Evolutionary conservation across 1,139 yeast genomes (phyloP), one percentile per base, ranked within the genome.

Genomic region (Maudiozyma humilis): DNA sequence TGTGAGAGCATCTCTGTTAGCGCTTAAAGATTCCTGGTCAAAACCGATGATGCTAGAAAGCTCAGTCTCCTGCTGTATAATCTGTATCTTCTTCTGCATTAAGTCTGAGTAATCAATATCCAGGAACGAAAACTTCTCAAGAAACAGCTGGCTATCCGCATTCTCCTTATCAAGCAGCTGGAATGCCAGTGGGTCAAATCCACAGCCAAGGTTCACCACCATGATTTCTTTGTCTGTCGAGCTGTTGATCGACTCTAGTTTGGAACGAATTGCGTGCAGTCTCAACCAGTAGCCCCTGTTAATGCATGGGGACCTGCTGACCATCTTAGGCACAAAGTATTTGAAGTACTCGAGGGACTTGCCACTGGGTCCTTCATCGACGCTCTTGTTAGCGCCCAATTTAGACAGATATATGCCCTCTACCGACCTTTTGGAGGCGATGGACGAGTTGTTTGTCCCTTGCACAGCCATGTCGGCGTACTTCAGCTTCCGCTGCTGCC

Each of bases 211-310:
- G 59, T 84, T 85, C 31, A 85, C 71, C 3, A 85, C 69, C 30
- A 75, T 65, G 2, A 56, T 50, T 32, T 55, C 51, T 13, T 52
- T 43, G 10, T 57, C 48, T 8, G 59, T 53, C 0, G 51, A 15
- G 0, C 54, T 55, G 32, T 54, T 44, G 3, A 75, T 64, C 16
- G 81, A 76, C 35, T 70, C 65, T 34, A 70, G 58, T 14, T 82
- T 70, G 43, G 78, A 67, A 50, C 78, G 71, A 45, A 85, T 79
- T 6, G 87, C 78, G 55, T 80, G 80, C 79, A 85, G 79, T 47
- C 95, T 68, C 19, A 83, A 70, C 89, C 93, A 85, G 60, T 85
- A 85, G 0, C 94, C 95, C 53, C 94, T 64, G 54, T 85, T 85
- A 36, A 85, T 83, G 12, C 85, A 82, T 0, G 95, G 94, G 0